A percentile compares a stretch with the other conserved stretches of the same genome.
Evolutionary conservation across 129 eudicot species (phyloP).

Genomic region (Silybum marianum): DNA sequence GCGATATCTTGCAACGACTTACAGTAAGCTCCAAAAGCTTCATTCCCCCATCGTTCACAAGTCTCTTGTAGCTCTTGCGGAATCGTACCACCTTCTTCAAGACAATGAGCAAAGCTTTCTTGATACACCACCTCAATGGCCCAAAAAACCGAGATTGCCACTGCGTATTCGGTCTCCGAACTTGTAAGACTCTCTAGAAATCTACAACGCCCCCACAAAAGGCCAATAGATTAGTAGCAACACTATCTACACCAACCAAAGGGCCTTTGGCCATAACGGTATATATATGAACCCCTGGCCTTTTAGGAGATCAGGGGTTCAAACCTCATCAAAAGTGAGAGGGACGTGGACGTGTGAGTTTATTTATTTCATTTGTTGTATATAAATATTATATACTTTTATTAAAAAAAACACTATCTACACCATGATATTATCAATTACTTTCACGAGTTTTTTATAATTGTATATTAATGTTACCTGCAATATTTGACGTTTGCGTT

Average conservation of each 20-base stretch:
- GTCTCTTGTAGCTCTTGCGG: slow-evolving; percentile 77
- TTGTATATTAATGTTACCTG: slow-evolving; percentile 47
- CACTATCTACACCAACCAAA: too few species aligned
- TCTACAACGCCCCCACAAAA: slow-evolving; percentile 27
- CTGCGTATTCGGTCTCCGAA: slow-evolving; percentile 57
- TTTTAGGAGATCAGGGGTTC: too few species aligned
- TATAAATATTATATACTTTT: too few species aligned
- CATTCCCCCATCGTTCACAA: slow-evolving; percentile 83
- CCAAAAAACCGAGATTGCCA: slow-evolving; percentile 76
- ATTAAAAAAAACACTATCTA: too few species aligned
- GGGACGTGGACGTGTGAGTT: too few species aligned
- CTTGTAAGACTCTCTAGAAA: slow-evolving; percentile 67
- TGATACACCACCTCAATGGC: slow-evolving; percentile 77
- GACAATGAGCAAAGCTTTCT: slow-evolving; percentile 84
- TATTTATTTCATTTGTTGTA: too few species aligned
- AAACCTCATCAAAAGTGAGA: too few species aligned
- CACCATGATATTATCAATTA: not conserved
- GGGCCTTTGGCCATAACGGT: too few species aligned
- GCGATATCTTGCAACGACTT: slow-evolving; percentile 50
- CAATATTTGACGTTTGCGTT: slow-evolving; percentile 62
- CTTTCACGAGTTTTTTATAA: too few species aligned
- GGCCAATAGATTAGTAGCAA: not conserved
- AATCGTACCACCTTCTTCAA: slow-evolving; percentile 57
- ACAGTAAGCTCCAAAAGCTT: slow-evolving; percentile 68
- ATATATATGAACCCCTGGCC: too few species aligned